phyloP scores from a whole-genome alignment of 345 rosid species.

The Moringa oleifera region DNA sequence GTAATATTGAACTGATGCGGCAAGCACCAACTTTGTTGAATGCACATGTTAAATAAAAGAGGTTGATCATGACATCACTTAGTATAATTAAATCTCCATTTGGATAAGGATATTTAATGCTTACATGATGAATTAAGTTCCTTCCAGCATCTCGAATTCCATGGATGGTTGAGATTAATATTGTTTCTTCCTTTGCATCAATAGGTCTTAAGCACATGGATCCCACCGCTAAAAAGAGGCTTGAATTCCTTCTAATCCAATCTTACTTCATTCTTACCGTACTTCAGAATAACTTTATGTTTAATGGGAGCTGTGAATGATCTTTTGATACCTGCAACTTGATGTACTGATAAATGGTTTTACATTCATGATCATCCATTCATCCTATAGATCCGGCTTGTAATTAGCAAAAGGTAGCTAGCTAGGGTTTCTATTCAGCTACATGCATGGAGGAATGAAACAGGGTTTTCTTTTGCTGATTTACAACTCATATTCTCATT shows the following conservation, averaged over 20 bases:
- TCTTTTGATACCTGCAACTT: constrained; percentile 21
- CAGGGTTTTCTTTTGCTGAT: not conserved
- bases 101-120: constrained; percentile 25
- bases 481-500: constrained; percentile 11
- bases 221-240: constrained; percentile 7
- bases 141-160: constrained; percentile 18
- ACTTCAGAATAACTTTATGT: constrained; percentile 21
- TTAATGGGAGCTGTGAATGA: constrained; percentile 20
- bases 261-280: constrained; percentile 12
- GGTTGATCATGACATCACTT: constrained; percentile 12
- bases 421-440: not conserved
- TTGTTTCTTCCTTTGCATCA: constrained; percentile 7
- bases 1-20: constrained; percentile 6
- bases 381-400: no score
- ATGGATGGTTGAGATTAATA: constrained; percentile 17
- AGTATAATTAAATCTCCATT: constrained; percentile 3
- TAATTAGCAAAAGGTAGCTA: not conserved
- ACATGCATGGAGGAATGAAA: constrained; percentile 1
- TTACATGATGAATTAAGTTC: constrained; percentile 1
- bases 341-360: not conserved
- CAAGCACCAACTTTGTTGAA: constrained; percentile 16
- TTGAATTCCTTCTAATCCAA: constrained; percentile 10
- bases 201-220: not conserved
- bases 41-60: constrained; percentile 18
- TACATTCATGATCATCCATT: not conserved